Percentiles rank a stretch among this genome's conserved stretches.
These are phyloP conservation scores for Letharia lupina DNA, from an alignment of 495 filamentous ascomycete species.

Conservation along the genomic window DNA sequence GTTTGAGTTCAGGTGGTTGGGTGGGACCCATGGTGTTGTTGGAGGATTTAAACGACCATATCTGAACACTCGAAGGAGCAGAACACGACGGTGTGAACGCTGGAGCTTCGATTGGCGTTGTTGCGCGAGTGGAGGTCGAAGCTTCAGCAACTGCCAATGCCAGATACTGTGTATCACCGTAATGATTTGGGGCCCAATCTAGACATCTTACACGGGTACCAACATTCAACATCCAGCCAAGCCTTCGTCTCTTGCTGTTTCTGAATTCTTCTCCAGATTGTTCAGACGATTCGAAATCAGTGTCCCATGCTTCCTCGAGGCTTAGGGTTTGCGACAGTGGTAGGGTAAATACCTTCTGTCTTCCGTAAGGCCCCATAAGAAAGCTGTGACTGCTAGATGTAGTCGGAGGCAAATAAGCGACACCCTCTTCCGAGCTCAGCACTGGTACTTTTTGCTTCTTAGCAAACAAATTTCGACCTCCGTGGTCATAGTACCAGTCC, in stretches of 20 bases:
- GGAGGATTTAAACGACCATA: constrained; percentile 46
- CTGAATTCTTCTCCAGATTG: constrained; percentile 9
- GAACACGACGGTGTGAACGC: constrained; percentile 41
- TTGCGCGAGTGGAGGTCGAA: constrained; percentile 29
- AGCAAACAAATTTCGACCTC: constrained; percentile 33
- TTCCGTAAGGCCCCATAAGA: constrained; percentile 43
- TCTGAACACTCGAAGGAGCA: constrained; percentile 46
- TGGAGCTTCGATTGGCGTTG: constrained; percentile 30
- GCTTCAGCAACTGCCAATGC: constrained; percentile 40
- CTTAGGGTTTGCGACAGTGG: constrained; percentile 34
- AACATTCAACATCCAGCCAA: constrained; percentile 53
- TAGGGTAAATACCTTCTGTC: constrained; percentile 38
- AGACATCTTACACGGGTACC: constrained; percentile 44
- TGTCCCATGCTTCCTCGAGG: constrained; percentile 40
- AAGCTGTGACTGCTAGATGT: constrained; percentile 35
- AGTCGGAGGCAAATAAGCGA: constrained; percentile 36
- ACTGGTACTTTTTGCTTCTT: constrained; percentile 31
- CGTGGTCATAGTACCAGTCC: constrained; percentile 47
- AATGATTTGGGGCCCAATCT: constrained; percentile 51
- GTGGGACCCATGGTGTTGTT: constrained; percentile 34
- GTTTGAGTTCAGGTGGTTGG: constrained; percentile 34
- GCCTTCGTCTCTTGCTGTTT: constrained; percentile 27
- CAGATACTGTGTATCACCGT: constrained; percentile 46
- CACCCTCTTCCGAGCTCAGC: constrained; percentile 28
- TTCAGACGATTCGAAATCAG: constrained; percentile 11